A percentile compares a stretch with the other conserved stretches of the same genome.
Evolutionary conservation across 2,329 filamentous ascomycete species (phyloP).

Genomic region (Talaromyces amestolkiae): DNA sequence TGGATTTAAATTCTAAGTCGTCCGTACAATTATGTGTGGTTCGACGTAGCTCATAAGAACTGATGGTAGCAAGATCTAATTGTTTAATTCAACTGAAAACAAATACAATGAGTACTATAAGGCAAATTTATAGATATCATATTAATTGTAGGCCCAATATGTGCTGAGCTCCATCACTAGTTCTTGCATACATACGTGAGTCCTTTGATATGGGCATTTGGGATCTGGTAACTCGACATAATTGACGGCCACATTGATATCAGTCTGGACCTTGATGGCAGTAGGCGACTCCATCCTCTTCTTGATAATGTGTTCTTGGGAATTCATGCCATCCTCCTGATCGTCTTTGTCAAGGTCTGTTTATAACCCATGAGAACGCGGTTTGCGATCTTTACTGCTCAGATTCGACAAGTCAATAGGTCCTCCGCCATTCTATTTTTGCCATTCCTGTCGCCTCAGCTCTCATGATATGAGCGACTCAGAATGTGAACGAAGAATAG

Average conservation of each 20-base stretch:
- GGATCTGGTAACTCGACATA: neutral
- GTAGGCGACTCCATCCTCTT: neutral
- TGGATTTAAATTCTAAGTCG: neutral
- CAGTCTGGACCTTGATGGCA: slow-evolving; percentile 2
- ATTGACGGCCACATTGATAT: neutral
- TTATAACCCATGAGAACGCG: neutral
- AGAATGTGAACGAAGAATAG: neutral
- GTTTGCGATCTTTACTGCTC: slow-evolving; percentile 1
- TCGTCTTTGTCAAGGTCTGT: neutral
- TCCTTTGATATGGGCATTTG: neutral
- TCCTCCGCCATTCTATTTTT: neutral
- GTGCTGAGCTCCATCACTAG: neutral
- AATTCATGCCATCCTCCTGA: neutral
- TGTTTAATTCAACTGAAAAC: too few relatives aligned
- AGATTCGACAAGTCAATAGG: neutral
- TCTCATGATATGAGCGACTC: neutral
- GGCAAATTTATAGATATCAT: too few relatives aligned
- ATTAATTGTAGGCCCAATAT: too few relatives aligned
- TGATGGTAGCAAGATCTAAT: too few relatives aligned
- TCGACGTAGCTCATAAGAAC: too few relatives aligned
- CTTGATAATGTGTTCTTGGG: slow-evolving; percentile 3
- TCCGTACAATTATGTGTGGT: too few relatives aligned
- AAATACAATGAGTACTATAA: too few relatives aligned
- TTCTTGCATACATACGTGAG: neutral
- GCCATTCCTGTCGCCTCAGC: neutral